Evolutionary conservation across 164 flowering plant species (phyloP).

Genomic region (Cinnamomum chago): DNA sequence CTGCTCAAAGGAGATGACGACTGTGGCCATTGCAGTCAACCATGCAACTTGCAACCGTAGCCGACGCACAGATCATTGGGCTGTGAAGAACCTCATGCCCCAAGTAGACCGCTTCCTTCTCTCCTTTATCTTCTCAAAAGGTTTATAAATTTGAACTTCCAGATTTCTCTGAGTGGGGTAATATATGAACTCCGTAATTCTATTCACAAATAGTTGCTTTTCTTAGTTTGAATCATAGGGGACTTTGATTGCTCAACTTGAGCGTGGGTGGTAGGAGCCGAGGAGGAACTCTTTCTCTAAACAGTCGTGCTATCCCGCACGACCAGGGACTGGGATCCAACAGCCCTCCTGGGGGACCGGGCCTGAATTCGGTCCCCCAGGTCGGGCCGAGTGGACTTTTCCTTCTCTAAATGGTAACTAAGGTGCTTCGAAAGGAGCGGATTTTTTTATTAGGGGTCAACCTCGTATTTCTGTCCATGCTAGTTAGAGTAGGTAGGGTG

Average conservation of each 20-base stretch:
- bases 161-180: not conserved
- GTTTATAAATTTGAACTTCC: not conserved
- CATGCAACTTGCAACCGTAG: constrained; percentile 36
- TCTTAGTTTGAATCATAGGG: not conserved
- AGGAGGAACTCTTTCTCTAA: too few relatives aligned
- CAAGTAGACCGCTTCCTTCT: constrained; percentile 43
- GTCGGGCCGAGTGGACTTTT: too few relatives aligned
- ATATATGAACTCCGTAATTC: too few relatives aligned
- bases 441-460: too few relatives aligned
- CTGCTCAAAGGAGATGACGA: not conserved
- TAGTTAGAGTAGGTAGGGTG: too few relatives aligned
- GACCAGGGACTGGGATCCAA: too few relatives aligned
- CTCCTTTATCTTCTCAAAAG: not conserved
- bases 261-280: not conserved
- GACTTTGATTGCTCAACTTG: not conserved
- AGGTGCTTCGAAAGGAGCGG: too few relatives aligned
- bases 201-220: not conserved
- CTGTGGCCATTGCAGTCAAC: constrained; percentile 65
- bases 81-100: constrained; percentile 53
- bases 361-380: too few relatives aligned
- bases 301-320: too few relatives aligned
- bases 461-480: too few relatives aligned
- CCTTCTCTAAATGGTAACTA: too few relatives aligned
- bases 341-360: too few relatives aligned
- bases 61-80: constrained; percentile 69